phyloP scores from a whole-genome alignment of 345 rosid species.

The Populus simonii region DNA sequence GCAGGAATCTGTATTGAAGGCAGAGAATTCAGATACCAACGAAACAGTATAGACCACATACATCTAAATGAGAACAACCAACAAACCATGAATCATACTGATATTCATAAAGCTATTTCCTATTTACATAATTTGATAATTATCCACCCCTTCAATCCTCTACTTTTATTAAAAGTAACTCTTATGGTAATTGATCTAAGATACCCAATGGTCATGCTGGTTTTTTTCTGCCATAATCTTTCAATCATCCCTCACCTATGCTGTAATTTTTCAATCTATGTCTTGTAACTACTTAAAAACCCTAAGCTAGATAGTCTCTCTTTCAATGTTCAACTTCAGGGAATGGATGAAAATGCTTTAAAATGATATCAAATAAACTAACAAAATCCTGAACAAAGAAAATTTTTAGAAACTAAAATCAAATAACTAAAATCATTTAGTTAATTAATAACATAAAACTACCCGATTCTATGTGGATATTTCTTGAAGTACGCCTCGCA shows the following conservation, averaged over 20 bases:
- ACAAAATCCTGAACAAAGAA: background rate
- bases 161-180: too few species aligned
- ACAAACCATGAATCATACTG: background rate
- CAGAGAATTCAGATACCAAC: background rate
- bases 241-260: background rate
- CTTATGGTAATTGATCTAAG: background rate
- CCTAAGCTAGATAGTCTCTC: background rate
- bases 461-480: slow-evolving; percentile 77
- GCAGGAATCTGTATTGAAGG: slow-evolving; percentile 52
- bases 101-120: background rate
- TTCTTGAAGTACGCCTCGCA: slow-evolving; percentile 95
- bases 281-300: background rate
- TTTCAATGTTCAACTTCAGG: background rate
- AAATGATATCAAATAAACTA: background rate
- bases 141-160: background rate
- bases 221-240: background rate
- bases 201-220: background rate
- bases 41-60: background rate
- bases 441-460: slow-evolving; percentile 12
- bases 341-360: background rate
- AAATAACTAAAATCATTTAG: background rate
- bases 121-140: background rate
- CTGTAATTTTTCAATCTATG: background rate
- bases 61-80: background rate
- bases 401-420: background rate